Evolutionary conservation across 176 grass and related monocot species (phyloP), one percentile per base, ranked within the genome.

Genomic region (Elymus sibiricus): DNA sequence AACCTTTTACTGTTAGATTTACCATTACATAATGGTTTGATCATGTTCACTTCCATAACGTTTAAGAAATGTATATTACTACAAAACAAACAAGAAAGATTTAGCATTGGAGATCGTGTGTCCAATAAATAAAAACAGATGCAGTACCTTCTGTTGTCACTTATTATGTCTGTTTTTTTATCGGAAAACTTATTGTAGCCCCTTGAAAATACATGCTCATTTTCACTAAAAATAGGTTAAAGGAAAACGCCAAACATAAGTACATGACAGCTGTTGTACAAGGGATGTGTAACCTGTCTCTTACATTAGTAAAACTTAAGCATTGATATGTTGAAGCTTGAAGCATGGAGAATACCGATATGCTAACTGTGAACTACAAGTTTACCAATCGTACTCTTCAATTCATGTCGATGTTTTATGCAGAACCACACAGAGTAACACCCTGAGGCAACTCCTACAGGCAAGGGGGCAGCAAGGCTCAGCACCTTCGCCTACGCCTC

Each of bases 401-500:
- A 21, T 44, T 17, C 28, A 39, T 77, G 7, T 78, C 13, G 19
- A 4, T 55, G 49, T 82, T 1, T 77, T 90, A 38, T 38, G 24
- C 56, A 83, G 55, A 86, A 74, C 24, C 62, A 24, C 27, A 58
- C 28, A 6, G 14, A 25, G 74, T 83, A 76, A 11, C 74, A 74
- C 60, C 3, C 56, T 35, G 42, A 83, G 89, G 60, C 25, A 77
- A 74, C 66, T 90, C 40, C 68, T 85, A 12, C 43, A 74, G 35
- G n/a, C n/a, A 2, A 55, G 26, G 9, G 2, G 13, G 16, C 76
- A 43, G 1, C 13, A 35, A 12, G 44, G 22, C 5, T 2, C 39
- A 29, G 53, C 55, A 63, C 28, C 2, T 42, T 15, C 26, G 32
- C 13, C 79, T 53, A 19, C 6, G 15, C 15, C 49, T 53, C 2